A percentile compares a stretch with the other conserved stretches of the same genome.
These are phyloP conservation scores for Furcasterigmium sp. DNA, from an alignment of 2,329 filamentous ascomycete genomes.

Conservation along the genomic window DNA sequence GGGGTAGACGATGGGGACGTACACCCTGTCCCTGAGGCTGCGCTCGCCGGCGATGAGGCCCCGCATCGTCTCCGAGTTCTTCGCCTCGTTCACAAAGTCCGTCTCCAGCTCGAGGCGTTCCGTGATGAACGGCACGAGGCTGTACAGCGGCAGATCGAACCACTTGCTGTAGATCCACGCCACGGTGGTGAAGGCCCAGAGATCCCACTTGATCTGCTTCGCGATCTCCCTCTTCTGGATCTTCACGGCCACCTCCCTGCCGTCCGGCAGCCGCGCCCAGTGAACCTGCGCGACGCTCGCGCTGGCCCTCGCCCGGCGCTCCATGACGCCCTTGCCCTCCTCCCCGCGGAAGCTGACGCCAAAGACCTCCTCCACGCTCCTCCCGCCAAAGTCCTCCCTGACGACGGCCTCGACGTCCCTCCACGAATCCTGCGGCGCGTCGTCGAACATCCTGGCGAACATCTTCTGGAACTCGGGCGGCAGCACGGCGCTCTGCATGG, in stretches of 20 bases:
- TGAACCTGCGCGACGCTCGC: constrained; percentile 97
- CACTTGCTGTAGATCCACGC: constrained; percentile 76
- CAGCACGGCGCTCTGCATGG: constrained; percentile 93
- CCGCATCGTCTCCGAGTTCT: constrained; percentile 83
- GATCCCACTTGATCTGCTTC: constrained; percentile 86
- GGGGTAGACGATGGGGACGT: constrained; percentile 79
- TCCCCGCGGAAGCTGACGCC: constrained; percentile 75
- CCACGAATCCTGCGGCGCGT: constrained; percentile 92
- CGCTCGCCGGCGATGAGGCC: constrained; percentile 70
- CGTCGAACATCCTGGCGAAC: constrained; percentile 96
- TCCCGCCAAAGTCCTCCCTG: constrained; percentile 79
- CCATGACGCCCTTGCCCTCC: constrained; percentile 61
- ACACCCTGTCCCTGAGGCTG: constrained; percentile 72
- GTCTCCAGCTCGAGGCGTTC: constrained; percentile 91
- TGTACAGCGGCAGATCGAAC: constrained; percentile 92
- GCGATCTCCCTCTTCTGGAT: constrained; percentile 94
- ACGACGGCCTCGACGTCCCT: constrained; percentile 80
- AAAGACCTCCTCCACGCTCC: constrained; percentile 83
- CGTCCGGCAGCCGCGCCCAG: constrained; percentile 82
- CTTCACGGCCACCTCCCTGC: constrained; percentile 89
- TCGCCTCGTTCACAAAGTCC: constrained; percentile 87
- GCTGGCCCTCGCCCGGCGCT: constrained; percentile 60
- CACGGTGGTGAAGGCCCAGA: constrained; percentile 93
- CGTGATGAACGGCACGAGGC: constrained; percentile 84
- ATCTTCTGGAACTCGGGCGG: constrained; percentile 94